phyloP scores from a whole-genome alignment of 192 early-diverging fungal species.

The Cladochytrium replicatum region DNA sequence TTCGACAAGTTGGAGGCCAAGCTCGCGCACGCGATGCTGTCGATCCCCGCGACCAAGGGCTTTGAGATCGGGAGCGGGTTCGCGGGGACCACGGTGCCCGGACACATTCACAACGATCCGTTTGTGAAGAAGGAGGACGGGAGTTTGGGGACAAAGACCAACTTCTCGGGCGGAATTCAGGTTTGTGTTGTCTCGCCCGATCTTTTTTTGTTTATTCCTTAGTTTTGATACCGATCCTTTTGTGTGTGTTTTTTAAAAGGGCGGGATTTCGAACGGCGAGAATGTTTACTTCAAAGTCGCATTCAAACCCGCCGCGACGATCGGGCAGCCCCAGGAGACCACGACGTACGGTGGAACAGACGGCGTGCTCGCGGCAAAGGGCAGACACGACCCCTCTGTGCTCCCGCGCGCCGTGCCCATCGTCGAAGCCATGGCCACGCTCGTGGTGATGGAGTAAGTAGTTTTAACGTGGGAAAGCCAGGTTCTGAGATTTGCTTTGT shows the following conservation, averaged over 20 bases:
- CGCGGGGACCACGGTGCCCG: conserved; percentile 73
- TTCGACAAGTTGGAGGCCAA: conserved; percentile 97
- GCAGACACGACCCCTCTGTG: conserved; percentile 95
- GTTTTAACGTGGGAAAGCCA: background rate
- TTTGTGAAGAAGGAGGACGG: conserved; percentile 57
- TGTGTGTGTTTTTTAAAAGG: too few species aligned
- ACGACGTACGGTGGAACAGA: conserved; percentile 71
- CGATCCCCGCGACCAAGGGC: conserved; percentile 95
- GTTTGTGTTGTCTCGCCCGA: too few species aligned
- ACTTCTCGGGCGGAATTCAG: conserved; percentile 93
- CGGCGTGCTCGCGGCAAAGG: conserved; percentile 81
- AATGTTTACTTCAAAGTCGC: conserved; percentile 94
- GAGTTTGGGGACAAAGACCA: conserved; percentile 75
- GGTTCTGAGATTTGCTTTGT: conserved; percentile 2
- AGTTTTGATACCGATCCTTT: conserved; percentile 6
- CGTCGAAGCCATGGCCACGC: conserved; percentile 91
- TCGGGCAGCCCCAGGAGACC: conserved; percentile 81
- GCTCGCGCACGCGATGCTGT: conserved; percentile 96
- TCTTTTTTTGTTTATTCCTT: background rate
- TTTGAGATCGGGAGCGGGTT: conserved; percentile 96
- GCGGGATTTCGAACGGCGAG: conserved; percentile 95
- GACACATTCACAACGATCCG: conserved; percentile 88
- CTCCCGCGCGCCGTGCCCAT: conserved; percentile 94
- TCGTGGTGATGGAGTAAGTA: conserved; percentile 87
- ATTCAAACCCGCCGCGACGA: conserved; percentile 96